A percentile compares a stretch with the other conserved stretches of the same genome.
Evolutionary conservation across 2,329 filamentous ascomycete genomes (phyloP).

Genomic region (Botrytis elliptica): DNA sequence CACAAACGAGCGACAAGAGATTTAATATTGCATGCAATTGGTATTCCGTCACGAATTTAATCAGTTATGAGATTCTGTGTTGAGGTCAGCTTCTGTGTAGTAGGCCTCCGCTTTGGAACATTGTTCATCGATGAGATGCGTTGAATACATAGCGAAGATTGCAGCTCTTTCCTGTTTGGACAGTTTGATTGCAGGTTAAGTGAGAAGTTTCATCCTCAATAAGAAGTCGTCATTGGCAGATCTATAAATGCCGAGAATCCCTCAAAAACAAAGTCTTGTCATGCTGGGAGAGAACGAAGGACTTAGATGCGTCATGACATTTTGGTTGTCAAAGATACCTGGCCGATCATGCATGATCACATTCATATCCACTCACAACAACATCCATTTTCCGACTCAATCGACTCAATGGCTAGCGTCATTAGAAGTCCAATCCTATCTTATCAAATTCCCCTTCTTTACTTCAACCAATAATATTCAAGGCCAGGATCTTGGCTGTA

Average conservation of each 20-base stretch:
- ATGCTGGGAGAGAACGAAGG: background rate
- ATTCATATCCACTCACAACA: background rate
- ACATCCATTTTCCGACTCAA: too few relatives aligned
- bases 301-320: too few relatives aligned
- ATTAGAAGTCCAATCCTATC: background rate
- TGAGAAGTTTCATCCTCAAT: background rate
- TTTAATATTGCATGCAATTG: background rate
- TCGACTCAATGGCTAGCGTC: background rate
- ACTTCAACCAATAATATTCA: too few relatives aligned
- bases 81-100: background rate
- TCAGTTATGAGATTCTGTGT: background rate
- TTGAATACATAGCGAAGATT: background rate
- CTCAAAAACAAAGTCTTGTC: background rate
- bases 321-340: background rate
- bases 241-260: background rate
- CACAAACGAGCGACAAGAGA: background rate
- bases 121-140: background rate
- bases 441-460: background rate
- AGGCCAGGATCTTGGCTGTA: background rate
- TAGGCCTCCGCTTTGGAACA: background rate
- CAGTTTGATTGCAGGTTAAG: background rate
- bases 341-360: background rate
- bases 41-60: background rate
- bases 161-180: background rate
- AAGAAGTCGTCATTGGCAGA: background rate